These are phyloP conservation scores for Stemphylium beticola DNA, from an alignment of 2,329 filamentous ascomycete species.

Conservation along the genomic window DNA sequence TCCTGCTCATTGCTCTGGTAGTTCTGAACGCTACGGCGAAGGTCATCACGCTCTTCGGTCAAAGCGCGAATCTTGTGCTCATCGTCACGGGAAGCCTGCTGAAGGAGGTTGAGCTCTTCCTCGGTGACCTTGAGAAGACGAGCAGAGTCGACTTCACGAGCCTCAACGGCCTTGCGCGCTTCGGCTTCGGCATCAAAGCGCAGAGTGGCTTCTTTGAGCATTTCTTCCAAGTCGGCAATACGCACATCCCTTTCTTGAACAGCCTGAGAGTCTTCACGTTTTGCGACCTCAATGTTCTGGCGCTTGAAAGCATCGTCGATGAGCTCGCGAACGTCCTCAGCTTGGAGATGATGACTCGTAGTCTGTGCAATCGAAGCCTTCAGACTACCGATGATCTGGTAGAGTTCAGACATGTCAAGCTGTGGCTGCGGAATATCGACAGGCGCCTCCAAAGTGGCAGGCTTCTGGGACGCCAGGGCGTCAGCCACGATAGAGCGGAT, in stretches of 20 bases:
- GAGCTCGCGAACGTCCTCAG: constrained; percentile 51
- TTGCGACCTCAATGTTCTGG: constrained; percentile 38
- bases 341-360: constrained; percentile 52
- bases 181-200: constrained; percentile 51
- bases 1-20: constrained; percentile 51
- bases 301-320: constrained; percentile 48
- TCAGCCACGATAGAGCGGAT: constrained; percentile 46
- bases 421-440: constrained; percentile 45
- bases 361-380: constrained; percentile 56
- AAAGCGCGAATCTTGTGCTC: constrained; percentile 51
- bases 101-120: constrained; percentile 56
- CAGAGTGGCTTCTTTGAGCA: constrained; percentile 42
- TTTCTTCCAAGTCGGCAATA: constrained; percentile 45
- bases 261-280: constrained; percentile 38
- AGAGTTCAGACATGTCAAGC: constrained; percentile 52
- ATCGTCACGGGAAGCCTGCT: constrained; percentile 52
- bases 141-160: constrained; percentile 52
- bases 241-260: constrained; percentile 42
- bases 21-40: constrained; percentile 48
- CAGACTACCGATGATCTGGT: constrained; percentile 56
- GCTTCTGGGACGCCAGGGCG: constrained; percentile 41
- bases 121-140: constrained; percentile 57
- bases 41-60: constrained; percentile 51
- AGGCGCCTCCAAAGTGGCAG: constrained; percentile 38
- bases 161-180: constrained; percentile 51